Evolutionary conservation across 768 basidiomycete species (phyloP).

Genomic region (Trichaptum fuscoviolaceum): DNA sequence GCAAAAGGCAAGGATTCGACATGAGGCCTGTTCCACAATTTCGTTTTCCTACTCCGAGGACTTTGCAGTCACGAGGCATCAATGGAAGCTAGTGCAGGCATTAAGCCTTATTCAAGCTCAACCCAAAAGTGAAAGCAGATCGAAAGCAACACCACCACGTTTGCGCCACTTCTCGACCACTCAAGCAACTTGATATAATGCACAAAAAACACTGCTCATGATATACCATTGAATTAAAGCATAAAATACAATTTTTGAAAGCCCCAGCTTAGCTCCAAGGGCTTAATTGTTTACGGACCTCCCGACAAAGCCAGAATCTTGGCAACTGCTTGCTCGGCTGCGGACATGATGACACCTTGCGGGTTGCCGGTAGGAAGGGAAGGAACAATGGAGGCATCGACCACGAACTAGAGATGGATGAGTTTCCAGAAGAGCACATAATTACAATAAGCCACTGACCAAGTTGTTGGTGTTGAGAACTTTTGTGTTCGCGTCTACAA

Average conservation of each 20-base stretch:
- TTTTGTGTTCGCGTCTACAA: slow-evolving; percentile 55
- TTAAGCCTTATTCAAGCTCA: no score
- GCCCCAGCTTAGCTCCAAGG: neutral
- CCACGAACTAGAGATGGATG: slow-evolving; percentile 42
- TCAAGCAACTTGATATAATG: no score
- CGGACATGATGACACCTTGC: slow-evolving; percentile 49
- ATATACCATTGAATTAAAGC: neutral
- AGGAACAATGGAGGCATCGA: slow-evolving; percentile 49
- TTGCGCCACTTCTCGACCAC: no score
- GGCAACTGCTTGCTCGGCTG: slow-evolving; percentile 52
- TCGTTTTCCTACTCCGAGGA: no score
- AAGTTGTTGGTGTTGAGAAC: slow-evolving; percentile 41
- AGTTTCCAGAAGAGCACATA: neutral
- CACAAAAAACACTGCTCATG: no score
- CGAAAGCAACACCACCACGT: no score
- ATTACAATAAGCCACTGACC: slow-evolving; percentile 16
- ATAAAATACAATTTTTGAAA: neutral
- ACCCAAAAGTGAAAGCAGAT: no score
- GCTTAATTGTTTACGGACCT: slow-evolving; percentile 32
- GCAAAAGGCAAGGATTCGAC: no score
- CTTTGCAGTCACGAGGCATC: no score
- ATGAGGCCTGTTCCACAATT: no score
- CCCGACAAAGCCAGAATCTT: slow-evolving; percentile 51
- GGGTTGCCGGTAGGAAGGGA: slow-evolving; percentile 55
- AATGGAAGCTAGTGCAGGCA: no score